Evolutionary conservation across 2,329 filamentous ascomycete species (phyloP), one percentile per base, ranked within the genome.

Genomic region (Albifimbria verrucaria): DNA sequence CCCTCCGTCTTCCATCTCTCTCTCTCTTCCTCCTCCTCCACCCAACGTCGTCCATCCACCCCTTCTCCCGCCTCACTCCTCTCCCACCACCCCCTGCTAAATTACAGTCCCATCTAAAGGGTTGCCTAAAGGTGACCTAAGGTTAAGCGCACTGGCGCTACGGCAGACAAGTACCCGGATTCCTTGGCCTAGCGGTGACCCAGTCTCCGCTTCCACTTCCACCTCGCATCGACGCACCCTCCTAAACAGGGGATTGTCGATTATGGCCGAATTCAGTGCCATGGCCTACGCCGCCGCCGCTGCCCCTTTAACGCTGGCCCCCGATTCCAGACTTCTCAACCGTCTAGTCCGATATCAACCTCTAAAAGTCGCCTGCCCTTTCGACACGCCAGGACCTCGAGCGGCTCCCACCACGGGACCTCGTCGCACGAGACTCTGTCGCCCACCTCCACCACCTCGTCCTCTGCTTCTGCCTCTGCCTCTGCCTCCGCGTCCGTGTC

Each of bases 181-280:
- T 39, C 12, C 32, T 39, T 39, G 12, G 32, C 15, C 32, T 39
- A 39, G 32, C 32, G 32, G 32, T n/a, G 32, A n/a, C 32, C 32
- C 12, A 39, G 32, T 39, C 15, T 39, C 32, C 32, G 32, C 32
- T 39, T n/a, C 12, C 32, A 15, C 11, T n/a, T n/a, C n/a, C 32
- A 39, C 15, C 32, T 12, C 32, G 32, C 46, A 48, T n/a, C n/a
- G n/a, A n/a, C n/a, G n/a, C 25, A 6, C 46, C 46, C 46, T 26
- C 42, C 18, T 4, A 44, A 44, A 44, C n/a, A 48, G 21, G 43
- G 18, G 45, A 26, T 20, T 7, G 23, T 47, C 32, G 51, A 64
- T 55, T 58, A 65, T 65, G 63, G 64, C 63, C 62, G 63, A 65
- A 63, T 65, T 63, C 63, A 64, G 62, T 57, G 63, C 63, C 58